Base-by-base conservation (phyloP, 1,284 basidiomycete species). In the Naganishia sp. region DNA sequence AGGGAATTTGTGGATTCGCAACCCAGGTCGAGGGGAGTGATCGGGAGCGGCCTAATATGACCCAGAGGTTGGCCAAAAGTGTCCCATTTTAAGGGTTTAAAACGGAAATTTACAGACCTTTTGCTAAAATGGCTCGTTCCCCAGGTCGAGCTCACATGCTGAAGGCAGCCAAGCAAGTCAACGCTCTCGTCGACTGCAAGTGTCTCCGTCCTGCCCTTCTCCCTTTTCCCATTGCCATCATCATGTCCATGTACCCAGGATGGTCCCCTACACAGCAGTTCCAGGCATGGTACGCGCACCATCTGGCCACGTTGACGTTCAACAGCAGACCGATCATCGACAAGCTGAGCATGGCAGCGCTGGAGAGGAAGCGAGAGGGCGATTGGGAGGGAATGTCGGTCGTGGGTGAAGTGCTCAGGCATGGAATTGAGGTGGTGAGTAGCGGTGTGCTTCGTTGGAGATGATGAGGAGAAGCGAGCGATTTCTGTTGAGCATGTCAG, bases 241-340 rank as follows among this genome's bases (percentile, higher is more conserved):
- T 13, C 36, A 39, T 39, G 36, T 39, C 33, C 33, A 42, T 42
- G 33, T 55, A 55, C 36, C 53, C 31, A 16, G 53, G 53, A 18
- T 55, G 53, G 46, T 43, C 48, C 4, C 48, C 36, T 16, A 46
- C 61, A 4, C 52, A 64, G 18, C 52, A 64, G 21, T 64, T 64
- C 18, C 50, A 50, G 21, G 44, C 50, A 43, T 67, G 61, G 59
- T 67, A 67, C 55, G 31, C 39, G 11, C 54, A 63, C 18, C 55
- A 66, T 68, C 87, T 98, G 67, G 83, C 87, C 74, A 86, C 90
- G 72, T 87, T 99, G 69, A 94, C 88, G 49, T 88, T 95, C 83
- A 99, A 99, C 81, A 96, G 94, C 72, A 89, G 94, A 76, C 91
- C 93, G 16, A 88, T 97, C 71, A 99, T 99, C 73, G 94, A 95